phyloP scores from a whole-genome alignment of 371 early-diverging fungal genomes.

The Mucor racemosus region DNA sequence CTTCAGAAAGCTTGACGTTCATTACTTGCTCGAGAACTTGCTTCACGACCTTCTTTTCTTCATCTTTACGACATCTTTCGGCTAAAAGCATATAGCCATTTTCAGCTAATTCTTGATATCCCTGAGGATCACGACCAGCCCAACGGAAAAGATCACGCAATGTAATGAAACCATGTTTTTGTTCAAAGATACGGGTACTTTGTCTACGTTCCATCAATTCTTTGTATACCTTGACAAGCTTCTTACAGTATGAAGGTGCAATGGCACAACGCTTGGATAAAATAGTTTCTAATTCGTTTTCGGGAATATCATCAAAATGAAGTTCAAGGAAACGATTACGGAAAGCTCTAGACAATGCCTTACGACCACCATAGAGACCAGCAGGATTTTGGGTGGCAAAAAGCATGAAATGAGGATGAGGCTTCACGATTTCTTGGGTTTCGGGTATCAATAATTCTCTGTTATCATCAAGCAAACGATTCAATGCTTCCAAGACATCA shows the following conservation, averaged over 20 bases:
- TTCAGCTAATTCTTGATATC: conserved; percentile 84
- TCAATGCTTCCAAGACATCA: conserved; percentile 99
- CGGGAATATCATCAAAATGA: conserved; percentile 94
- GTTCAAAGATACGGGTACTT: conserved; percentile 90
- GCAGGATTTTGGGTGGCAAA: conserved; percentile 99
- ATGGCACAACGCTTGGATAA: conserved; percentile 83
- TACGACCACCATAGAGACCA: conserved; percentile 98
- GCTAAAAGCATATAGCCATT: conserved; percentile 97
- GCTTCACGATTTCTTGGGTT: conserved; percentile 93
- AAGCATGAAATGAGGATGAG: conserved; percentile 98
- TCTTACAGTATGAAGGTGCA: conserved; percentile 90
- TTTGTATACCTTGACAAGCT: conserved; percentile 89
- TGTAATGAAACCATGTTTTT: conserved; percentile 93
- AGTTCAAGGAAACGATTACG: conserved; percentile 99
- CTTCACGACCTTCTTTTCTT: conserved; percentile 85
- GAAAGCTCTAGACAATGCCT: conserved; percentile 98
- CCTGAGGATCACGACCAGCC: conserved; percentile 87
- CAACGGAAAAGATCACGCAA: conserved; percentile 99
- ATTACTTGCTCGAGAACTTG: conserved; percentile 86
- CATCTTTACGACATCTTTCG: conserved; percentile 87
- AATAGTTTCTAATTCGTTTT: conserved; percentile 88
- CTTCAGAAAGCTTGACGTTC: conserved; percentile 71
- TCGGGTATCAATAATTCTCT: conserved; percentile 97
- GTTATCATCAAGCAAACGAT: conserved; percentile 99
- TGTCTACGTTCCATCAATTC: conserved; percentile 82